Base-by-base conservation (phyloP, 2,329 filamentous ascomycete genomes). In the Diplodia mutila region DNA sequence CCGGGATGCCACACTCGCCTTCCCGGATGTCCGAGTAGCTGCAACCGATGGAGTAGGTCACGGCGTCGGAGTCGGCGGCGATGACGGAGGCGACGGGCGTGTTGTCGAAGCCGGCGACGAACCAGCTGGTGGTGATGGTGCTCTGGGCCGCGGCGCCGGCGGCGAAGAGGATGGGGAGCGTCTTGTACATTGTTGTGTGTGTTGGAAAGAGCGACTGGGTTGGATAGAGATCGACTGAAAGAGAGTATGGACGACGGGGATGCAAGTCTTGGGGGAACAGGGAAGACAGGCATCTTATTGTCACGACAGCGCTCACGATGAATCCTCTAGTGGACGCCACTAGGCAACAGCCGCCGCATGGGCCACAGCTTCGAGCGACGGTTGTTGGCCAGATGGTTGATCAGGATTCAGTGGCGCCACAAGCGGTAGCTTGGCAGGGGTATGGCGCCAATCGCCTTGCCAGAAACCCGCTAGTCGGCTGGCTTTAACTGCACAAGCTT, bases 41-140 rank as follows among this genome's bases (percentile, higher is more conserved):
- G 68, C 70, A 72, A 52, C 32, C 52, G 59, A 72, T 67, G 61
- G 46, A 51, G 63, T 69, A 61, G 37, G 63, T 61, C 34, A 70
- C 71, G 53, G 57, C 66, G 59, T 59, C 48, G 52, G 66, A 66
- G 46, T 57, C 53, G 34, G 65, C 51, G 65, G 32, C 37, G 8
- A 66, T 27, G 65, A 66, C 53, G 6, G 65, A 66, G 39, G 65
- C 65, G 37, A 51, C 34, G 39, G 54, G 65, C 14, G 25, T 39
- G 39, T 66, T 57, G 3, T 57, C 52, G 39, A 57, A 57, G 34
- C 25, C 39, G 6, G 14, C 4, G 65, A 8, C 29, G 16, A 66
- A 25, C 27, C 29, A 66, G 23, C 29, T n/a, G 53, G 65, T 65
- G 32, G 61, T 65, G 32, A 54, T 65, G 48, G 61, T 65, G 48